Percentiles rank a stretch among this genome's conserved stretches.
Evolutionary conservation across 2,329 filamentous ascomycete species (phyloP).

Genomic region (Fusarium torreyae): DNA sequence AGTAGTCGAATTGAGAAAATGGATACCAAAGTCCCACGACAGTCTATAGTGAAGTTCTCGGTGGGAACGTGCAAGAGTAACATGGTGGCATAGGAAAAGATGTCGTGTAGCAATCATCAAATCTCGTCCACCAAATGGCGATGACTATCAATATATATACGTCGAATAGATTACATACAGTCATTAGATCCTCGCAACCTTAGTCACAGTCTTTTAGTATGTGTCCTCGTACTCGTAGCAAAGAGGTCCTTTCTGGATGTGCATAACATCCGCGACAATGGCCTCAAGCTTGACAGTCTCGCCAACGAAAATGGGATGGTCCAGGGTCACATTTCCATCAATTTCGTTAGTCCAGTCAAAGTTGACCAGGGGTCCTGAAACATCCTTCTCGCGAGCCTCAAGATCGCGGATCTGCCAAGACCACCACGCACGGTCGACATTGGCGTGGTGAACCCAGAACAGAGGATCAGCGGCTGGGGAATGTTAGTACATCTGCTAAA

Average conservation of each 20-base stretch:
- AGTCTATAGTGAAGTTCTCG: too few species aligned
- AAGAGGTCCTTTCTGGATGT: slow-evolving; percentile 21
- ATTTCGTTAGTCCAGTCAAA: slow-evolving; percentile 31
- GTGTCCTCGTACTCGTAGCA: slow-evolving; percentile 31
- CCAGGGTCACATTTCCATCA: slow-evolving; percentile 15
- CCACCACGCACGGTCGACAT: slow-evolving; percentile 51
- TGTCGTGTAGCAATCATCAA: too few species aligned
- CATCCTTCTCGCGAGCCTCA: slow-evolving; percentile 21
- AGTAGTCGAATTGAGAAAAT: too few species aligned
- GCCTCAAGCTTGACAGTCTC: slow-evolving; percentile 26
- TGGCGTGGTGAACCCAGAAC: slow-evolving; percentile 51
- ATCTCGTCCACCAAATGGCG: too few species aligned
- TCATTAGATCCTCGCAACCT: background rate
- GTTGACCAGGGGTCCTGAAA: slow-evolving; percentile 33
- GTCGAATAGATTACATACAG: background rate
- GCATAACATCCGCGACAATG: slow-evolving; percentile 26
- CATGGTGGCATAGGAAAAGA: too few species aligned
- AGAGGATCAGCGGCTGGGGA: slow-evolving; percentile 43
- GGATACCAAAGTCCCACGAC: too few species aligned
- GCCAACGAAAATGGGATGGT: slow-evolving; percentile 15
- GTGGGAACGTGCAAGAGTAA: too few species aligned
- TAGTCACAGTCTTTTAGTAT: background rate
- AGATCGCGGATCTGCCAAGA: slow-evolving; percentile 35
- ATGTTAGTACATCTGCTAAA: background rate
- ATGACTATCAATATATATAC: background rate